A percentile compares a stretch with the other conserved stretches of the same genome.
These are phyloP conservation scores for Rhododendron griersonianum DNA, from an alignment of 148 eudicot species.

Conservation along the genomic window DNA sequence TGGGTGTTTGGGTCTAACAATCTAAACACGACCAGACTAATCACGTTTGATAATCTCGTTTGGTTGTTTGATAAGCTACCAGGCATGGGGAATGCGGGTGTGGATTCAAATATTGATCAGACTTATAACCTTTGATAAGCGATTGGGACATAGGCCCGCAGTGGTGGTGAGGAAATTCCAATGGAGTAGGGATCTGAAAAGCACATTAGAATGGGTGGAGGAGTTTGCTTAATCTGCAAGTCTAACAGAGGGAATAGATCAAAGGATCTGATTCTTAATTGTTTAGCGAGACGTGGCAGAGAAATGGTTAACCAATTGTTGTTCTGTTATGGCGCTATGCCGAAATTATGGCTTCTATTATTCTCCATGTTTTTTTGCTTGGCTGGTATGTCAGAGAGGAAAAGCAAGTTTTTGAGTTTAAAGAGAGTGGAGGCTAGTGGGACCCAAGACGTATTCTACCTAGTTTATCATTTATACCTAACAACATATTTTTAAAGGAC, in stretches of 20 bases:
- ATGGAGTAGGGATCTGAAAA: not conserved
- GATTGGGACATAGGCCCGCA: not conserved
- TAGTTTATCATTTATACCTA: not conserved
- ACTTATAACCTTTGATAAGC: not conserved
- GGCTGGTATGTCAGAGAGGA: not conserved
- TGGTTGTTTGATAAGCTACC: too few species aligned
- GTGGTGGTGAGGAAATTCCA: not conserved
- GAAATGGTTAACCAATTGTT: not conserved
- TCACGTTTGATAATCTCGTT: too few species aligned
- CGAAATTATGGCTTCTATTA: not conserved
- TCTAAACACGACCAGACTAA: not conserved
- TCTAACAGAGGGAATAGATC: not conserved
- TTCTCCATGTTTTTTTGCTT: not conserved
- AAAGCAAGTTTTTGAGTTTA: not conserved
- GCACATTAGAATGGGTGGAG: not conserved
- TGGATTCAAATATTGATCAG: not conserved
- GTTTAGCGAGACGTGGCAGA: not conserved
- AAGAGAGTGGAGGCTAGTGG: not conserved
- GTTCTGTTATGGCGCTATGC: not conserved
- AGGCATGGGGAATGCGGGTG: not conserved
- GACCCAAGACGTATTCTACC: not conserved
- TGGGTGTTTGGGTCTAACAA: not conserved
- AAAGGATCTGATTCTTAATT: not conserved
- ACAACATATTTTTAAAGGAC: not conserved
- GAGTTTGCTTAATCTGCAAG: not conserved